Percentiles rank a stretch among this genome's conserved stretches.
phyloP scores from a whole-genome alignment of 495 filamentous ascomycete genomes.

The Aspergillus sparsus region DNA sequence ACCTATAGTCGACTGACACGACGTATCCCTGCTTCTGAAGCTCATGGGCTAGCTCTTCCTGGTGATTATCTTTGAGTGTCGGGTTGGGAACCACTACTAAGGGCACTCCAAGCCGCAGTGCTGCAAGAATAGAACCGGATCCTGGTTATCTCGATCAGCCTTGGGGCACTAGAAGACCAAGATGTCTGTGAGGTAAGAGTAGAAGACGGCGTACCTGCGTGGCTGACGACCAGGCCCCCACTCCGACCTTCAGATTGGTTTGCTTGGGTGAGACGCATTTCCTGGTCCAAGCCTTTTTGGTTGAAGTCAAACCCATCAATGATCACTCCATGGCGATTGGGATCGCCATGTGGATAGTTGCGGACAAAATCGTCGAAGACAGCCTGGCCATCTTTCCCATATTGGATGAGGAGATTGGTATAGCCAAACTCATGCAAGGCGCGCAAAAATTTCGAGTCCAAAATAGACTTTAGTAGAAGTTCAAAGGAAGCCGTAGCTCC shows the following conservation, averaged over 20 bases:
- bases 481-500: slow-evolving; percentile 88
- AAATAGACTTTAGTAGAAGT: slow-evolving; percentile 64
- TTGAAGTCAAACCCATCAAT: slow-evolving; percentile 69
- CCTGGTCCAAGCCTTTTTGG: slow-evolving; percentile 51
- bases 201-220: slow-evolving; percentile 65
- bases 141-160: slow-evolving; percentile 50
- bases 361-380: slow-evolving; percentile 44
- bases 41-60: slow-evolving; percentile 78
- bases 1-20: slow-evolving; percentile 52
- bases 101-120: slow-evolving; percentile 63
- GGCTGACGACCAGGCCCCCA: slow-evolving; percentile 70
- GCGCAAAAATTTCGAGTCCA: slow-evolving; percentile 60
- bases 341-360: slow-evolving; percentile 19
- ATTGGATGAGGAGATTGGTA: slow-evolving; percentile 71
- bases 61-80: slow-evolving; percentile 84
- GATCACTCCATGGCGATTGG: slow-evolving; percentile 41
- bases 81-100: slow-evolving; percentile 87
- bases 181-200: too few relatives aligned
- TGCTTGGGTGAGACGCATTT: slow-evolving; percentile 56
- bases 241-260: slow-evolving; percentile 45
- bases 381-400: slow-evolving; percentile 61
- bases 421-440: slow-evolving; percentile 57
- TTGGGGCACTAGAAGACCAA: neutral
- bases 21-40: slow-evolving; percentile 69
- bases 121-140: slow-evolving; percentile 86